Percentiles rank a stretch among this genome's conserved stretches.
Conservation (phyloP, 2,329 filamentous ascomycete species). For the Gnomoniopsis smithogilvyi region DNA sequence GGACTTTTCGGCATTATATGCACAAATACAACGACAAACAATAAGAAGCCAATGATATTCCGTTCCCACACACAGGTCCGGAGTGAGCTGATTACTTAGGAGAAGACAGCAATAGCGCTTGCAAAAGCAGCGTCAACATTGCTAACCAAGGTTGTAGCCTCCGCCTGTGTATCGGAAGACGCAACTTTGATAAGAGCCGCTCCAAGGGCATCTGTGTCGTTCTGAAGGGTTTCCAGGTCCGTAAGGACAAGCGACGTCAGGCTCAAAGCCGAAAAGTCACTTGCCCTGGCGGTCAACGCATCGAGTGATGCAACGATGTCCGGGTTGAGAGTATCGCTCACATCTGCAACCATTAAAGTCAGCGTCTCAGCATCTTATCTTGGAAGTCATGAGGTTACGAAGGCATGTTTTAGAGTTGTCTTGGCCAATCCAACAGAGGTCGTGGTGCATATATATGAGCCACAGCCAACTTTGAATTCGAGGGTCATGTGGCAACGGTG, state of each 20-base stretch:
- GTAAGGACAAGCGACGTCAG: constrained; percentile 8
- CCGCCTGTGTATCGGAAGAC: constrained; percentile 10
- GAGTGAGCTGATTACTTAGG: neutral
- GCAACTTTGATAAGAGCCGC: constrained; percentile 9
- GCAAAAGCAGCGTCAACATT: constrained; percentile 10
- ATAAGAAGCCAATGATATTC: neutral
- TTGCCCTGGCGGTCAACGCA: constrained; percentile 7
- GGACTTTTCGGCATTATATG: neutral
- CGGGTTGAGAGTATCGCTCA: constrained; percentile 7
- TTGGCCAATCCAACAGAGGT: neutral
- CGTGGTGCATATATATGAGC: neutral
- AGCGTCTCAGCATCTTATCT: neutral
- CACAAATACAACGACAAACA: neutral
- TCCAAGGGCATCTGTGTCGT: constrained; percentile 9
- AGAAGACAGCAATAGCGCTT: constrained; percentile 11
- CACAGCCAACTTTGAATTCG: neutral
- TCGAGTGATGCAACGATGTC: constrained; percentile 13
- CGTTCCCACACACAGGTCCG: neutral
- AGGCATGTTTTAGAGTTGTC: neutral
- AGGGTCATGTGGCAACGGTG: neutral
- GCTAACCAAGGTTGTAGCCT: neutral
- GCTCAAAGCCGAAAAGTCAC: constrained; percentile 9
- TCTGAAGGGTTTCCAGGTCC: constrained; percentile 14
- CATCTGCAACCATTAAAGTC: neutral
- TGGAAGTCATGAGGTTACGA: neutral